Evolutionary conservation across 352 stramenopile species (phyloP).

Genomic region (Phytophthora pistaciae): DNA sequence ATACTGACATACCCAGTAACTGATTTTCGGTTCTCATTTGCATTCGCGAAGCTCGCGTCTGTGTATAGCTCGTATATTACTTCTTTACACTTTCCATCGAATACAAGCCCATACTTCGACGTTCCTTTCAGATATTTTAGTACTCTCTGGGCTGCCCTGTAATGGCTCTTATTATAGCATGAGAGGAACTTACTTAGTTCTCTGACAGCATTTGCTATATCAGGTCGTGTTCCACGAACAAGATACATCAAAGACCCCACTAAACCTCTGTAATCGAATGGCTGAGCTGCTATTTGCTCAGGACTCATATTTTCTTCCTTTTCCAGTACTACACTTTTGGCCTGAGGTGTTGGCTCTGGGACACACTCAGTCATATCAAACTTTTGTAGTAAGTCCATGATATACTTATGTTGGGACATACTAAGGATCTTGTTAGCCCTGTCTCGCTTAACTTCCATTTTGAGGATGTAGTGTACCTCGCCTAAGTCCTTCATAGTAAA

Average conservation of each 20-base stretch:
- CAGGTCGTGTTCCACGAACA: background rate
- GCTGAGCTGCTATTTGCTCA: background rate
- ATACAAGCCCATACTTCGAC: background rate
- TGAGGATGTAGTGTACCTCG: background rate
- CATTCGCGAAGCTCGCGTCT: constrained; percentile 8
- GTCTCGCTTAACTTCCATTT: background rate
- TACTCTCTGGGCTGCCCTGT: background rate
- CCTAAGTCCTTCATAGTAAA: constrained; percentile 10
- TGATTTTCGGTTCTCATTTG: constrained; percentile 13
- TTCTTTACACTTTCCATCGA: background rate
- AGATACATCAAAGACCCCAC: background rate
- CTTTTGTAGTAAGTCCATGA: constrained; percentile 4
- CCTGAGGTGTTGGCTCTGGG: no score
- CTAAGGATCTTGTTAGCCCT: background rate
- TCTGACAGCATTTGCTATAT: background rate
- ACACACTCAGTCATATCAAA: background rate
- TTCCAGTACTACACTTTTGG: background rate
- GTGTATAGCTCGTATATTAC: constrained; percentile 8
- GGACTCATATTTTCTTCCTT: background rate
- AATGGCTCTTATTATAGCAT: background rate
- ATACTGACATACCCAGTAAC: constrained; percentile 4
- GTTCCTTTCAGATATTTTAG: background rate
- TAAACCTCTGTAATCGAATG: background rate
- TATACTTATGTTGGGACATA: constrained; percentile 10
- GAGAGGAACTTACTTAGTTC: background rate